These are phyloP conservation scores for Fistulinella prunicolor DNA, from an alignment of 768 basidiomycete genomes.

Conservation along the genomic window DNA sequence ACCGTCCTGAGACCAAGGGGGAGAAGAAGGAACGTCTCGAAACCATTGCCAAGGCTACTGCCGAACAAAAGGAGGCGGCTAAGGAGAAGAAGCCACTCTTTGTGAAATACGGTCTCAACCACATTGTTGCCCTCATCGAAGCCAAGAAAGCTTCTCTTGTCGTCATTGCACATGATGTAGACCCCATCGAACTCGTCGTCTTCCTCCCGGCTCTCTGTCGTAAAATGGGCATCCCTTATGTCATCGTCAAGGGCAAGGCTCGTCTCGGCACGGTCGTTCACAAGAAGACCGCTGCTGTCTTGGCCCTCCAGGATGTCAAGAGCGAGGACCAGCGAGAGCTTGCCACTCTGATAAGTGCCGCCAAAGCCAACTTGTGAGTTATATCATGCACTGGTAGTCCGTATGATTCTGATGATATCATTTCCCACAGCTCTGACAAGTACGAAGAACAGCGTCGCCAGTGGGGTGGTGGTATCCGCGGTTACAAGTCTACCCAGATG, in stretches of 20 bases:
- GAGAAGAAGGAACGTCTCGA: conserved; percentile 96
- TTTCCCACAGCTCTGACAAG: conserved; percentile 68
- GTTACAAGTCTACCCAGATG: conserved; percentile 93
- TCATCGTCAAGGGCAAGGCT: conserved; percentile 97
- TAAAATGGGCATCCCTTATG: conserved; percentile 99
- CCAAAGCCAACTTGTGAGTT: conserved; percentile 96
- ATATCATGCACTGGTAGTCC: background rate
- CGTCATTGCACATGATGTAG: conserved; percentile 95
- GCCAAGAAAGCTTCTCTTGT: conserved; percentile 97
- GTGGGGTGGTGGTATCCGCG: conserved; percentile 97
- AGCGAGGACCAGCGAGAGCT: conserved; percentile 94
- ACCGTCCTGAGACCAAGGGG: conserved; percentile 89
- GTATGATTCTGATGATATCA: conserved; percentile 1
- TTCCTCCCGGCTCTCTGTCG: conserved; percentile 97
- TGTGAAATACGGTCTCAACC: conserved; percentile 97
- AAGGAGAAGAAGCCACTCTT: conserved; percentile 95
- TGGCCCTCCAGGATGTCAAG: conserved; percentile 91
- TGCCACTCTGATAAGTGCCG: conserved; percentile 85
- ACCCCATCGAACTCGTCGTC: conserved; percentile 98
- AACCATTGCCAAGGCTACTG: conserved; percentile 70
- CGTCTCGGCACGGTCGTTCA: conserved; percentile 97
- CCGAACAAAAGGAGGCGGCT: conserved; percentile 71
- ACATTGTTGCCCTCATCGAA: conserved; percentile 92
- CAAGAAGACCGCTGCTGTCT: conserved; percentile 95
- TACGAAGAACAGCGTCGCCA: conserved; percentile 87